Evolutionary conservation across 2,329 filamentous ascomycete species (phyloP), one percentile per base, ranked within the genome.

Genomic region (Pseudogymnoascus sp.): DNA sequence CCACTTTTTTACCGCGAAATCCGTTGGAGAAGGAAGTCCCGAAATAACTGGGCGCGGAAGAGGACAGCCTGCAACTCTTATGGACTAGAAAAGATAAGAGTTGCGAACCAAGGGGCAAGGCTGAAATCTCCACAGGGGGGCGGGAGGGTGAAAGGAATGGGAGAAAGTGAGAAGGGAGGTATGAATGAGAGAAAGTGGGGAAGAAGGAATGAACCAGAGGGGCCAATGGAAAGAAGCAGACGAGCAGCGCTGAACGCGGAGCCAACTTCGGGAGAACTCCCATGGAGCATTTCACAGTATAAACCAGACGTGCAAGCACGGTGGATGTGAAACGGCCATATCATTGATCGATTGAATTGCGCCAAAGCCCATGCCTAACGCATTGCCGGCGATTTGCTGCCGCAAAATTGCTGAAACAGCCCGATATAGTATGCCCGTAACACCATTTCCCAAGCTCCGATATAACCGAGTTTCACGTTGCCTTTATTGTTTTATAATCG

Each of bases 1-100:
- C 91, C 85, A 93, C 84, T 86, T 86, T 89, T 96, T 87, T 96
- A 96, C 88, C 91, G 91, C 86, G 85, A 85, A 83, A 89, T 86
- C 88, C 89, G 91, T 88, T 77, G 64, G 67, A 70, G 72, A 79
- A 82, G 89, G 85, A 87, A 84, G 82, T 88, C 85, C 87, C 87
- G 90, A 89, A 89, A 96, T 96, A 91, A 85, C 79, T 83, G 89
- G 87, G 90, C 90, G 89, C 79, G 50, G 46, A 22, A 33, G 16
- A 19, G 50, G 50, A 6, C 10, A 33, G 50, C 10, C 50, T 56
- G 10, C 10, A 56, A 35, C 28, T 19, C 28, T 56, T 56, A 56
- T 56, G 28, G 19, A 56, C 16, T 4, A 10, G 46, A 19, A 53
- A 19, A 53, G 50, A 56, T 35, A 56, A 56, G 28, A 19, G 28